phyloP scores from a whole-genome alignment of 2,329 filamentous ascomycete genomes.

The Didymella arachidicola region DNA sequence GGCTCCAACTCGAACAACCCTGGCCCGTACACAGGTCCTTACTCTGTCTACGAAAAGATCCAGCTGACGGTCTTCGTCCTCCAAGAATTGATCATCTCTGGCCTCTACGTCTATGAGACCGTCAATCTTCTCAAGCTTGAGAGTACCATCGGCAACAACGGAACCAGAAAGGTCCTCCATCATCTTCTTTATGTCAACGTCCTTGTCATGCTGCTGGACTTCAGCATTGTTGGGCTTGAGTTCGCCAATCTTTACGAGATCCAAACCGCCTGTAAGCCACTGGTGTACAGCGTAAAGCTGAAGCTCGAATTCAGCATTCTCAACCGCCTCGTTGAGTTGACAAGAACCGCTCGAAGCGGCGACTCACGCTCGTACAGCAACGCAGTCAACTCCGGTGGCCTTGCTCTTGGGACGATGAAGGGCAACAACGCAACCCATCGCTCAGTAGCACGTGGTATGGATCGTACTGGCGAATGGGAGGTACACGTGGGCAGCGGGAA shows the following conservation, averaged over 20 bases:
- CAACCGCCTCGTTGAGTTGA: constrained; percentile 40
- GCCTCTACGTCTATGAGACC: constrained; percentile 61
- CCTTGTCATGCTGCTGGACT: constrained; percentile 34
- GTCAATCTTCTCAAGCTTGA: constrained; percentile 27
- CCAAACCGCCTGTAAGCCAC: constrained; percentile 45
- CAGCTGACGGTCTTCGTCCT: constrained; percentile 51
- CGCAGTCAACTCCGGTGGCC: constrained; percentile 10
- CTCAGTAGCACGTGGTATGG: constrained; percentile 16
- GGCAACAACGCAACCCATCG: constrained; percentile 17
- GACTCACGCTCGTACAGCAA: constrained; percentile 25
- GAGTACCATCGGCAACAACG: constrained; percentile 25
- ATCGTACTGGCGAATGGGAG: constrained; percentile 24
- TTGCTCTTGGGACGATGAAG: constrained; percentile 26
- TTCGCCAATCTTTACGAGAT: constrained; percentile 31
- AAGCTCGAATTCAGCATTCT: constrained; percentile 64
- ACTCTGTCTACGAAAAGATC: constrained; percentile 52
- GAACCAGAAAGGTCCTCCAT: constrained; percentile 23
- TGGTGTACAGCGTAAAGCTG: constrained; percentile 56
- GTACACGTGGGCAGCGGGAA: constrained; percentile 27
- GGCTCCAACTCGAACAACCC: constrained; percentile 54
- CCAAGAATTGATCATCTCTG: constrained; percentile 49
- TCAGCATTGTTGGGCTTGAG: constrained; percentile 33
- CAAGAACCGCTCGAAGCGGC: constrained; percentile 22
- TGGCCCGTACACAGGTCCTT: constrained; percentile 37
- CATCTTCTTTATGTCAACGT: constrained; percentile 36